Conservation (phyloP, 495 filamentous ascomycete species). For the Oleoguttula mirabilis region DNA sequence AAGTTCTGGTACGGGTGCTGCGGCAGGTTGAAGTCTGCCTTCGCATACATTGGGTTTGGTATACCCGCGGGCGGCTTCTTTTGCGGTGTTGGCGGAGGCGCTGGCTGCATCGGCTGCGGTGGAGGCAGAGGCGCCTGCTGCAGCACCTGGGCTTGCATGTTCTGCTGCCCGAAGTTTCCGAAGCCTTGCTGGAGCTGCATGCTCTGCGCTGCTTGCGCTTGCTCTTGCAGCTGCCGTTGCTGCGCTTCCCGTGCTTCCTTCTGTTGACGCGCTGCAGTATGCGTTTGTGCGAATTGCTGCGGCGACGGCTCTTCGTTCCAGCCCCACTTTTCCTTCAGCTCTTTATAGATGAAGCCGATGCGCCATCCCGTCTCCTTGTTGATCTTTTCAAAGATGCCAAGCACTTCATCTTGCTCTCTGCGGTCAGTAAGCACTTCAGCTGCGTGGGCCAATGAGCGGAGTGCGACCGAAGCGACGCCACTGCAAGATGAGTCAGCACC, state of each 20-base stretch:
- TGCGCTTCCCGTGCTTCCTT: slow-evolving; percentile 15
- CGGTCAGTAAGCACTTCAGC: slow-evolving; percentile 58
- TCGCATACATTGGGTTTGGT: slow-evolving; percentile 52
- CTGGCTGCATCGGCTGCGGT: slow-evolving; percentile 7
- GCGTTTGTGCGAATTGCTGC: slow-evolving; percentile 22
- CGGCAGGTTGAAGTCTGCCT: slow-evolving; percentile 58
- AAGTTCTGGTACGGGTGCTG: slow-evolving; percentile 64
- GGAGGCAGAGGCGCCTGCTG: slow-evolving; percentile 5
- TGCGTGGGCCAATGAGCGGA: slow-evolving; percentile 67
- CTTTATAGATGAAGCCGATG: slow-evolving; percentile 51
- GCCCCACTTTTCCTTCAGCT: slow-evolving; percentile 66
- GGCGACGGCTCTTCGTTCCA: slow-evolving; percentile 45
- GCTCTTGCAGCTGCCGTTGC: slow-evolving; percentile 5
- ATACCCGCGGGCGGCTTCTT: slow-evolving; percentile 35
- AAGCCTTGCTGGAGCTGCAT: slow-evolving; percentile 5
- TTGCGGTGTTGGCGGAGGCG: slow-evolving; percentile 13
- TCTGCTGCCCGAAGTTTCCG: background rate
- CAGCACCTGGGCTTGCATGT: background rate
- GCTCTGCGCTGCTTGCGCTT: slow-evolving; percentile 1
- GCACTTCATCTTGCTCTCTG: slow-evolving; percentile 68
- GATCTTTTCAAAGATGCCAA: slow-evolving; percentile 64
- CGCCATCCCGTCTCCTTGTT: slow-evolving; percentile 69
- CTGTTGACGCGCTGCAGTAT: slow-evolving; percentile 15
- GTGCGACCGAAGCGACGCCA: slow-evolving; percentile 61
- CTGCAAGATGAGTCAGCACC: slow-evolving; percentile 28